Percentiles rank a stretch among this genome's conserved stretches.
Evolutionary conservation across 2,329 filamentous ascomycete genomes (phyloP).

Genomic region (Aureobasidium sp.): DNA sequence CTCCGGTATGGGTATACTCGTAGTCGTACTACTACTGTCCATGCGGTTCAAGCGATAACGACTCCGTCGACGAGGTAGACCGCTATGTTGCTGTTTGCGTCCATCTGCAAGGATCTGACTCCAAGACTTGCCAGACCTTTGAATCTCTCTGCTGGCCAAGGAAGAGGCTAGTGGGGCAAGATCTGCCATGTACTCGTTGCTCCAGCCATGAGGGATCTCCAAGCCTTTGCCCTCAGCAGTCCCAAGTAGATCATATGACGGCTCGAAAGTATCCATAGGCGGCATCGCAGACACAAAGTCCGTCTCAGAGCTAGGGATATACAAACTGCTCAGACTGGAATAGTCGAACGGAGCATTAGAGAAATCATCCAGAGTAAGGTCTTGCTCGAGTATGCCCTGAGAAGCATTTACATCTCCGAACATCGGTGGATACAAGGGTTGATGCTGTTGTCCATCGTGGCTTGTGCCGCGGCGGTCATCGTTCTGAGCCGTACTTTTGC

Average conservation of each 20-base stretch:
- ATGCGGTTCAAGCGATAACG: slow-evolving; percentile 1
- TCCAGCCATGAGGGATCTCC: background rate
- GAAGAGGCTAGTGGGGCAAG: background rate
- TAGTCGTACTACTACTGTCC: background rate
- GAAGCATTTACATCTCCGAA: background rate
- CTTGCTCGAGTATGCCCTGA: background rate
- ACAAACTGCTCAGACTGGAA: background rate
- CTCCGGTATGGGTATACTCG: slow-evolving; percentile 3
- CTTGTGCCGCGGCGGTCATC: background rate
- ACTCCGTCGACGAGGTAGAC: slow-evolving; percentile 1
- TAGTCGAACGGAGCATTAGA: slow-evolving; percentile 1
- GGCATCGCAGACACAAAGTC: background rate
- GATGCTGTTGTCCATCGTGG: background rate
- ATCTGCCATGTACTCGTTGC: background rate
- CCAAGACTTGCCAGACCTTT: slow-evolving; percentile 3
- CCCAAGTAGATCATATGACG: background rate
- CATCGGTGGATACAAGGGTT: background rate
- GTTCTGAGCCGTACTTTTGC: background rate
- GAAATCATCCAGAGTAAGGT: background rate
- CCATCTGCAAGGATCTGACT: background rate
- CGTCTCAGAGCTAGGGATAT: background rate
- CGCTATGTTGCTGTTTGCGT: background rate
- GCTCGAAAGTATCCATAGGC: background rate
- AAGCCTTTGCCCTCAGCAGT: slow-evolving; percentile 1
- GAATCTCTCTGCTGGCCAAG: background rate